Evolutionary conservation across 352 stramenopile species (phyloP).

Genomic region (Phytophthora parvispora): DNA sequence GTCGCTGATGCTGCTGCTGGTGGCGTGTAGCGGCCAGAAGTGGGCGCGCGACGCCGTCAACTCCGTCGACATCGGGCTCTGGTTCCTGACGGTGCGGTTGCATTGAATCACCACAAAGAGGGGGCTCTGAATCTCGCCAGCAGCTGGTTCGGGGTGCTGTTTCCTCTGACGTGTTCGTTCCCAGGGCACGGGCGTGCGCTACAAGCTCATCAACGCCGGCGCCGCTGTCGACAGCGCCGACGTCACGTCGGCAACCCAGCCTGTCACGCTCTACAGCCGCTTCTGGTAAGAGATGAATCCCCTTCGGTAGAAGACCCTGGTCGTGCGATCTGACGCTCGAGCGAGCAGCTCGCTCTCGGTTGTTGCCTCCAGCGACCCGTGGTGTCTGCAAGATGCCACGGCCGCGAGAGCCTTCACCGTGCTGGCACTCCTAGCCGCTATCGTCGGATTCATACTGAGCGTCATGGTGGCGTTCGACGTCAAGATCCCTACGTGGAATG

Average conservation of each 20-base stretch:
- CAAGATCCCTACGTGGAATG: constrained; percentile 82
- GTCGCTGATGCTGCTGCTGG: constrained; percentile 60
- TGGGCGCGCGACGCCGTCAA: constrained; percentile 79
- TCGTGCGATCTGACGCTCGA: constrained; percentile 6
- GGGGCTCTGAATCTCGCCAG: constrained; percentile 1
- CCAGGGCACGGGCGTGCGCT: constrained; percentile 76
- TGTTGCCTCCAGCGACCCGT: constrained; percentile 60
- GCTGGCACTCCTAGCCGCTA: constrained; percentile 61
- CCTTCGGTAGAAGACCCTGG: background rate
- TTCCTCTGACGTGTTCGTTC: constrained; percentile 1
- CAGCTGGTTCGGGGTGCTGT: background rate
- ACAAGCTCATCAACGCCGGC: constrained; percentile 87
- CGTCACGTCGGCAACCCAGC: constrained; percentile 24
- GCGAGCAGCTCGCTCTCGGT: constrained; percentile 44
- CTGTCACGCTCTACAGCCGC: constrained; percentile 38
- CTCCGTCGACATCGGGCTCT: constrained; percentile 81
- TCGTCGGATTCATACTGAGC: constrained; percentile 64
- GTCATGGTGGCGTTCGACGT: constrained; percentile 60
- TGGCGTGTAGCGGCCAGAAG: constrained; percentile 50
- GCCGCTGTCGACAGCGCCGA: constrained; percentile 46
- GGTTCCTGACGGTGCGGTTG: constrained; percentile 59
- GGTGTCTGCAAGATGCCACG: constrained; percentile 67
- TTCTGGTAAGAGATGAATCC: constrained; percentile 49
- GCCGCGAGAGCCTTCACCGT: constrained; percentile 58
- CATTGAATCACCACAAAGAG: no score